Conservation (phyloP, 176 grass and related monocot species). For the Chloris gayana region DNA sequence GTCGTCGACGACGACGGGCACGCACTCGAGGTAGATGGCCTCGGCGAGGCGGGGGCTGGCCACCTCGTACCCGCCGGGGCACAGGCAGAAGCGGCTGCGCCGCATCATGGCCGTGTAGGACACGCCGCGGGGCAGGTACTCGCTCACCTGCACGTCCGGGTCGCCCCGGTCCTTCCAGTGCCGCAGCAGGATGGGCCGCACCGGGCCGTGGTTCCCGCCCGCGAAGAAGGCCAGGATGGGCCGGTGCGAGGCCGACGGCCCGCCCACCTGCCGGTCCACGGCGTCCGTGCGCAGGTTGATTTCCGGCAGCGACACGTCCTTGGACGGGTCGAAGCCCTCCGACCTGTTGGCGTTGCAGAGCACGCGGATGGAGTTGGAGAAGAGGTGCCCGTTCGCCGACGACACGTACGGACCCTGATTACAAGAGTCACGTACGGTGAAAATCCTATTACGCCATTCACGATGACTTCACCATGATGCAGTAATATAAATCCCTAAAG, state of each 20-base stretch:
- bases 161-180: constrained; percentile 57
- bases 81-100: constrained; percentile 79
- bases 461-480: no score
- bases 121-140: constrained; percentile 63
- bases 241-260: constrained; percentile 61
- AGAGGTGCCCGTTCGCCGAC: constrained; percentile 41
- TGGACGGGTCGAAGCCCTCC: constrained; percentile 75
- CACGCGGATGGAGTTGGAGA: constrained; percentile 69
- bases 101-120: constrained; percentile 84
- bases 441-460: no score
- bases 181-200: constrained; percentile 58
- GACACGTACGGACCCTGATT: constrained; percentile 74
- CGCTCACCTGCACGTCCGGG: constrained; percentile 62
- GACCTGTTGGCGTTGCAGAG: constrained; percentile 96
- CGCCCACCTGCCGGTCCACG: constrained; percentile 51
- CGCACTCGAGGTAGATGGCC: constrained; percentile 86
- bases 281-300: constrained; percentile 69
- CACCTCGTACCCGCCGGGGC: constrained; percentile 92
- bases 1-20: constrained; percentile 77
- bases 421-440: no score
- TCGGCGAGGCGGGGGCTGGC: constrained; percentile 84
- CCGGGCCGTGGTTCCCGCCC: constrained; percentile 76
- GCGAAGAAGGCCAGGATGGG: constrained; percentile 86
- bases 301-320: constrained; percentile 76
- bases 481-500: no score